Evolutionary conservation across 305 asterid species (phyloP).

Genomic region (Coffea humblotiana): DNA sequence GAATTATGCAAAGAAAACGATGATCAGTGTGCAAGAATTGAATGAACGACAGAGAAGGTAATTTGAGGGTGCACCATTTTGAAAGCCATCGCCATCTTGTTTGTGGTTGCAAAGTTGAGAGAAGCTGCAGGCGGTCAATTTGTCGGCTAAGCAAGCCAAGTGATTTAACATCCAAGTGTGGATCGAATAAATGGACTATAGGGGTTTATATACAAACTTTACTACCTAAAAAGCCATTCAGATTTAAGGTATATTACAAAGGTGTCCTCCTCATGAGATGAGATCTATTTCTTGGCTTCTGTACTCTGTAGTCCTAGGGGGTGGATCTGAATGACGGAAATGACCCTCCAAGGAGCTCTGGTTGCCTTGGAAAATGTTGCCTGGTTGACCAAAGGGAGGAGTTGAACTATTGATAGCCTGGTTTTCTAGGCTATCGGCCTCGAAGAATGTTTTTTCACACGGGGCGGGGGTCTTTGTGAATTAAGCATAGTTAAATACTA

Average conservation of each 20-base stretch:
- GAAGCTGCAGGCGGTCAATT: not conserved
- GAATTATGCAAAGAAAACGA: not conserved
- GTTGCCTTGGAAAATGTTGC: conserved; percentile 23
- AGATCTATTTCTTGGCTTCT: not conserved
- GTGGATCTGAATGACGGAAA: conserved; percentile 15
- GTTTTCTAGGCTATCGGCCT: not conserved
- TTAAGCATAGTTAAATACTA: not conserved
- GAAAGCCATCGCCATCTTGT: conserved; percentile 85
- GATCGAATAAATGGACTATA: not conserved
- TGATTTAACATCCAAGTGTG: conserved; percentile 16
- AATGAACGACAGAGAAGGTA: no score
- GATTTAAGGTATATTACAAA: conserved; percentile 34
- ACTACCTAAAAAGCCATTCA: conserved; percentile 44
- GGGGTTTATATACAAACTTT: conserved; percentile 43
- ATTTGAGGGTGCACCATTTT: conserved; percentile 55
- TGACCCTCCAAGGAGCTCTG: conserved; percentile 16
- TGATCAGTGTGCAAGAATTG: not conserved
- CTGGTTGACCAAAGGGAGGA: not conserved
- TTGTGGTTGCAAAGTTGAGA: not conserved
- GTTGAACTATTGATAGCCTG: no score
- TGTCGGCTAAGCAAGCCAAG: conserved; percentile 9
- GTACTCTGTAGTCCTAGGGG: not conserved
- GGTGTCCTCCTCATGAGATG: conserved; percentile 32
- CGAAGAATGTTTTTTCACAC: conserved; percentile 1
- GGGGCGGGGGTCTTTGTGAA: not conserved